phyloP scores from a whole-genome alignment of 2,329 filamentous ascomycete species.

The Salinomyces thailandicus region DNA sequence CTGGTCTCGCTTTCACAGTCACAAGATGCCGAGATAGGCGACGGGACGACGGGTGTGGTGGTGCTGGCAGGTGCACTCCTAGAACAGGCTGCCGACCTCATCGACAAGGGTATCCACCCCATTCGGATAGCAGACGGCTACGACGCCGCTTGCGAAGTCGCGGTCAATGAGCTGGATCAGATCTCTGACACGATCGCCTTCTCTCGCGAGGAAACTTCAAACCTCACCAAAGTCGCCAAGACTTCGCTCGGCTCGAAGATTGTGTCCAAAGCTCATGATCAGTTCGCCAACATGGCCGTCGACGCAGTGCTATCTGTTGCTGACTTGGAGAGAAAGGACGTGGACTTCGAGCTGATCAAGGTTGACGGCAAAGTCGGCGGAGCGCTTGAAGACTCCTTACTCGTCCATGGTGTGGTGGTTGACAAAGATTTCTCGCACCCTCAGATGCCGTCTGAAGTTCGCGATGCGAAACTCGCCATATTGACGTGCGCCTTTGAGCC shows the following conservation, averaged over 20 bases:
- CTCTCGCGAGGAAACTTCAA: slow-evolving; percentile 64
- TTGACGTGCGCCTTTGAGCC: slow-evolving; percentile 97
- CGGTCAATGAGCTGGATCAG: slow-evolving; percentile 79
- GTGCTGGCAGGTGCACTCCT: slow-evolving; percentile 88
- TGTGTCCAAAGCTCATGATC: slow-evolving; percentile 95
- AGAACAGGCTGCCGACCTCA: slow-evolving; percentile 92
- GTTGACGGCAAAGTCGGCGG: slow-evolving; percentile 97
- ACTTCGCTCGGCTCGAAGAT: slow-evolving; percentile 98
- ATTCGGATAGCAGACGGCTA: slow-evolving; percentile 98
- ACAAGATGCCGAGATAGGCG: slow-evolving; percentile 97
- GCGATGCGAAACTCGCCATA: slow-evolving; percentile 93
- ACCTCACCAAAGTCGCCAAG: slow-evolving; percentile 87
- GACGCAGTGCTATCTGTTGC: slow-evolving; percentile 95
- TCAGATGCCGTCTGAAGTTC: slow-evolving; percentile 94
- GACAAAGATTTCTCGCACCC: slow-evolving; percentile 99
- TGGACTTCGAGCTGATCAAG: slow-evolving; percentile 98
- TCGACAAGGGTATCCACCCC: slow-evolving; percentile 99
- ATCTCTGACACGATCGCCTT: slow-evolving; percentile 91
- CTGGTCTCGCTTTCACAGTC: slow-evolving; percentile 96
- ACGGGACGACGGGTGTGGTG: slow-evolving; percentile 95
- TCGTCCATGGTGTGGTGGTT: slow-evolving; percentile 96
- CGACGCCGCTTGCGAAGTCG: slow-evolving; percentile 94
- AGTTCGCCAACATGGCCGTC: slow-evolving; percentile 94
- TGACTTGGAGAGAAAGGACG: slow-evolving; percentile 89
- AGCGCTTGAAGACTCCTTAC: slow-evolving; percentile 78